phyloP scores from a whole-genome alignment of 2,329 filamentous ascomycete genomes.

The Lizonia empirigonia region DNA sequence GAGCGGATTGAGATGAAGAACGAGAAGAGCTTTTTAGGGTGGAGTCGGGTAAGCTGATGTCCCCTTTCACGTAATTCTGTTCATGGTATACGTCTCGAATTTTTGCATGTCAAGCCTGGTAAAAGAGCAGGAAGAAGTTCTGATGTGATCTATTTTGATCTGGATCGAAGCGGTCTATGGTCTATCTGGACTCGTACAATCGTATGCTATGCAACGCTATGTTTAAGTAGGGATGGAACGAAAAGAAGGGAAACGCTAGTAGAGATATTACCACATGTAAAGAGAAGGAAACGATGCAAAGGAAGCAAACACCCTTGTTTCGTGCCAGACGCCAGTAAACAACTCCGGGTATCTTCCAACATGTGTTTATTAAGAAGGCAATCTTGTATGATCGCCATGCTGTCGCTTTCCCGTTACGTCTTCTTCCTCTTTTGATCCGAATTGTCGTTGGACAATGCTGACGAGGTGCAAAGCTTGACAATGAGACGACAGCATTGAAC shows the following conservation, averaged over 20 bases:
- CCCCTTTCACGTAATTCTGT: conserved; percentile 1
- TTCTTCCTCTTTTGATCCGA: conserved; percentile 9
- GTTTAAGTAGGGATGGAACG: neutral
- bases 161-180: conserved; percentile 5
- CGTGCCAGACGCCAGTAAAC: conserved; percentile 1
- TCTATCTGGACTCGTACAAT: conserved; percentile 14
- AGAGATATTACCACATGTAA: conserved; percentile 2
- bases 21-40: conserved; percentile 54
- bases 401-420: conserved; percentile 2
- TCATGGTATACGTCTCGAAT: no score
- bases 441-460: conserved; percentile 26
- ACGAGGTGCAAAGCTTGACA: conserved; percentile 53
- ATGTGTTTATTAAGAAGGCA: conserved; percentile 3
- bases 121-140: neutral
- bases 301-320: neutral
- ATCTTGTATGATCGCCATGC: neutral
- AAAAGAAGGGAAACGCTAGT: neutral
- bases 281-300: neutral
- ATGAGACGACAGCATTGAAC: conserved; percentile 71
- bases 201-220: conserved; percentile 3
- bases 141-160: neutral
- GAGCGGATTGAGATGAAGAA: conserved; percentile 61
- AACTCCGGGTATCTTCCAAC: conserved; percentile 13
- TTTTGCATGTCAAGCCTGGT: neutral
- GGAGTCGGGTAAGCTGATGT: conserved; percentile 50